Evolutionary conservation across 2,329 filamentous ascomycete species (phyloP).

Genomic region (Orbilia blumenaviensis): DNA sequence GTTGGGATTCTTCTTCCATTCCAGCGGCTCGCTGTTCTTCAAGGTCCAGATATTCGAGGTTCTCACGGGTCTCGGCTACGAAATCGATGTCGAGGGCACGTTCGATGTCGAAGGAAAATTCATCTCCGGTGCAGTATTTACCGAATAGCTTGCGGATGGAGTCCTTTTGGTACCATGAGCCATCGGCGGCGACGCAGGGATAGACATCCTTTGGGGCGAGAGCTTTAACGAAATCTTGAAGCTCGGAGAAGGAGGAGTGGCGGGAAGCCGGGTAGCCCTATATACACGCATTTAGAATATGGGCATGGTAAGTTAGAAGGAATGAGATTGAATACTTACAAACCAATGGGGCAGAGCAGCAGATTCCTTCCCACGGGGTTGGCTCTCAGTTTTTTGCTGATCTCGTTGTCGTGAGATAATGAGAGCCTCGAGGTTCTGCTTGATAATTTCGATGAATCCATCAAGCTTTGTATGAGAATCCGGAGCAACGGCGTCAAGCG

Average conservation of each 20-base stretch:
- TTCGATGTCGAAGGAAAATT: conserved; percentile 57
- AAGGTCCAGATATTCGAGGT: conserved; percentile 19
- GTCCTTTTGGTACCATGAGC: conserved; percentile 70
- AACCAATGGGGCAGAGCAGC: conserved; percentile 31
- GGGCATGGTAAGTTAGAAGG: too few relatives aligned
- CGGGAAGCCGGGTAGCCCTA: conserved; percentile 82
- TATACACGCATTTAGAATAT: neutral
- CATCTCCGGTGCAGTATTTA: conserved; percentile 54
- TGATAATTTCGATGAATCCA: conserved; percentile 27
- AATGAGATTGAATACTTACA: conserved; percentile 13
- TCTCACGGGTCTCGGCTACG: neutral
- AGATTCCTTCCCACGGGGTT: neutral
- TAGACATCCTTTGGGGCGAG: conserved; percentile 80
- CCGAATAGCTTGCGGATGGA: conserved; percentile 56
- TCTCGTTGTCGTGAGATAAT: conserved; percentile 27
- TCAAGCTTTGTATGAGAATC: conserved; percentile 31
- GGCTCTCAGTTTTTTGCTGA: conserved; percentile 10
- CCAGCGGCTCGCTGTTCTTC: conserved; percentile 25
- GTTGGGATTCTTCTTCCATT: conserved; percentile 41
- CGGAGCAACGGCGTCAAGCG: conserved; percentile 36
- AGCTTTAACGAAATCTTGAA: conserved; percentile 73
- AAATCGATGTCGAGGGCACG: conserved; percentile 33
- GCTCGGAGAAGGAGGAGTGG: conserved; percentile 84
- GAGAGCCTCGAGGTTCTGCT: conserved; percentile 36
- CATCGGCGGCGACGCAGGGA: conserved; percentile 78